Evolutionary conservation across 1,139 yeast genomes (phyloP).

Genomic region (Hanseniaspora gamundiae): DNA sequence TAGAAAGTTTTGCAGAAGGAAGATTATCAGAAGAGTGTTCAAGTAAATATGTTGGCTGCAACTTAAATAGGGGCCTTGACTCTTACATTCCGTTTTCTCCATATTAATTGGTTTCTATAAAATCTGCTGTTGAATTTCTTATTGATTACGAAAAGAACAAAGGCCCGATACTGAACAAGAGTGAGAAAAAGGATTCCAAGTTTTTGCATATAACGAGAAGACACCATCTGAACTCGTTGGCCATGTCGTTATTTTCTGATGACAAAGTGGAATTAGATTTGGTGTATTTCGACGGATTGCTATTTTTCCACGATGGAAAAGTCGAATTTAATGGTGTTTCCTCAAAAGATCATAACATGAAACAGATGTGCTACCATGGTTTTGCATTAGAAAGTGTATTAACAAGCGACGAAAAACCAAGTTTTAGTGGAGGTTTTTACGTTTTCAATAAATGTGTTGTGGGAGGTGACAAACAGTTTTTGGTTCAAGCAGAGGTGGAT

Average conservation of each 20-base stretch:
- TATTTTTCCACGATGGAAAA: background rate
- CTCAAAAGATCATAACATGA: slow-evolving; percentile 8
- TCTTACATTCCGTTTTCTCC: background rate
- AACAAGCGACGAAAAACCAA: slow-evolving; percentile 6
- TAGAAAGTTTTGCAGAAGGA: background rate
- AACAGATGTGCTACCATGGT: slow-evolving; percentile 20
- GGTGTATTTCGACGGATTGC: slow-evolving; percentile 1
- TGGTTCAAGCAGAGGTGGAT: slow-evolving; percentile 24
- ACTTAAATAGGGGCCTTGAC: background rate
- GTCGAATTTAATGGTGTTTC: slow-evolving; percentile 5
- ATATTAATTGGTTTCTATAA: background rate
- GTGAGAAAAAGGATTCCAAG: background rate
- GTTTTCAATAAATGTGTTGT: slow-evolving; percentile 16
- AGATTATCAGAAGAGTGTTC: background rate
- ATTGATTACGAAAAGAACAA: background rate
- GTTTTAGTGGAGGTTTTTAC: slow-evolving; percentile 1
- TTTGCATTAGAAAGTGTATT: slow-evolving; percentile 22
- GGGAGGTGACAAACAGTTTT: slow-evolving; percentile 12
- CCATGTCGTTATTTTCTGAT: background rate
- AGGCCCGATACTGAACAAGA: background rate
- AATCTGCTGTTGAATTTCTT: background rate
- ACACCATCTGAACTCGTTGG: background rate
- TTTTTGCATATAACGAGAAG: background rate
- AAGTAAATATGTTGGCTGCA: background rate
- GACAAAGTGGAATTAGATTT: background rate